These are phyloP conservation scores for Zygosaccharomyces lentus DNA, from an alignment of 805 yeast species.

Conservation along the genomic window DNA sequence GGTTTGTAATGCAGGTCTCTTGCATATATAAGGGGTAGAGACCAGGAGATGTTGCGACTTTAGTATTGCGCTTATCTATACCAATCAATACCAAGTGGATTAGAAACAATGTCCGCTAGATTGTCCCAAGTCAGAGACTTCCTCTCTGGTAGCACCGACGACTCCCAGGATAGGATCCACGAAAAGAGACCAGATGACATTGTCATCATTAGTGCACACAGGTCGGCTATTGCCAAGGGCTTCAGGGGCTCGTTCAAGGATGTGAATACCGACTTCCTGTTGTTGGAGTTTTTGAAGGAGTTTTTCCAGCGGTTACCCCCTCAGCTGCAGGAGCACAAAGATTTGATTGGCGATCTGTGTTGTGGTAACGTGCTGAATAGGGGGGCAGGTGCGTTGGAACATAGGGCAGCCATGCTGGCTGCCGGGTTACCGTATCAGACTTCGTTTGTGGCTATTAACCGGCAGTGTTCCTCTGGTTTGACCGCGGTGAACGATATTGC, in stretches of 20 bases:
- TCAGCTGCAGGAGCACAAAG: constrained; percentile 43
- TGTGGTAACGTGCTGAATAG: constrained; percentile 89
- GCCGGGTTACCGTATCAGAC: constrained; percentile 83
- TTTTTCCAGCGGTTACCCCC: constrained; percentile 49
- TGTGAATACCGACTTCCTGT: constrained; percentile 72
- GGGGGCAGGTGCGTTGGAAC: constrained; percentile 94
- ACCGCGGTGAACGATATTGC: constrained; percentile 89
- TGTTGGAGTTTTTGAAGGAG: constrained; percentile 59
- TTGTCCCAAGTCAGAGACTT: constrained; percentile 30
- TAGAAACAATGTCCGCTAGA: constrained; percentile 27
- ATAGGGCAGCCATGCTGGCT: constrained; percentile 84
- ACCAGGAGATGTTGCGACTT: too few species aligned
- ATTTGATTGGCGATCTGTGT: constrained; percentile 73
- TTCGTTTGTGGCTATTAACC: constrained; percentile 79
- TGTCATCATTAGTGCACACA: constrained; percentile 82
- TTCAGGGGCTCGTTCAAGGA: constrained; percentile 85
- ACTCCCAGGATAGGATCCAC: constrained; percentile 6
- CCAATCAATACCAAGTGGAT: not conserved
- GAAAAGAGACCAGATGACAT: constrained; percentile 77
- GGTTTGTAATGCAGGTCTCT: too few species aligned
- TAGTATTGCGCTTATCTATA: too few species aligned
- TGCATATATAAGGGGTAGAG: too few species aligned
- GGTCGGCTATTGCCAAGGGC: constrained; percentile 87
- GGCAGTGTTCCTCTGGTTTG: constrained; percentile 94
- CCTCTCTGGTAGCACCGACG: constrained; percentile 19